These are phyloP conservation scores for Blastobotrys terrestris DNA, from an alignment of 805 yeast species.

Conservation along the genomic window DNA sequence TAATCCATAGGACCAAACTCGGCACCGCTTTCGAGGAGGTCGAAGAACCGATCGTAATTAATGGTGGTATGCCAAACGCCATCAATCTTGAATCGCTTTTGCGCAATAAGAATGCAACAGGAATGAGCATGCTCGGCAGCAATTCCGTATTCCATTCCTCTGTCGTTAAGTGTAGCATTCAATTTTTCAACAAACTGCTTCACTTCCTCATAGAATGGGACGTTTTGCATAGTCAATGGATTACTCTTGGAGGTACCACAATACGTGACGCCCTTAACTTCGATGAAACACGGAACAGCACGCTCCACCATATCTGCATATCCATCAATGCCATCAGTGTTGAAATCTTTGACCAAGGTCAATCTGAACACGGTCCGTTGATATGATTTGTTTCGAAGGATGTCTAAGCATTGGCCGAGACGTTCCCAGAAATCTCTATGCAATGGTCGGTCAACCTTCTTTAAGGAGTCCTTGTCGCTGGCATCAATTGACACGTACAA, in stretches of 20 bases:
- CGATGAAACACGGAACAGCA: slow-evolving; percentile 82
- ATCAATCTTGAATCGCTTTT: slow-evolving; percentile 59
- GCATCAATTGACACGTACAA: slow-evolving; percentile 92
- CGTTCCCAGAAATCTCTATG: slow-evolving; percentile 93
- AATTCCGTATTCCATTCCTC: slow-evolving; percentile 70
- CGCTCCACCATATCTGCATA: slow-evolving; percentile 82
- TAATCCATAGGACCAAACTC: slow-evolving; percentile 77
- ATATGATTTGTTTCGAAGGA: slow-evolving; percentile 64
- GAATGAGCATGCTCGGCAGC: slow-evolving; percentile 97
- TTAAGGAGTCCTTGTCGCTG: slow-evolving; percentile 72
- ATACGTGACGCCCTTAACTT: slow-evolving; percentile 91
- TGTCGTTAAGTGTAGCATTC: slow-evolving; percentile 50
- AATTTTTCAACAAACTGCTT: slow-evolving; percentile 62
- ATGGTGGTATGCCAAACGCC: slow-evolving; percentile 86
- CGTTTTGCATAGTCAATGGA: slow-evolving; percentile 90
- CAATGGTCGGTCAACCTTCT: slow-evolving; percentile 81
- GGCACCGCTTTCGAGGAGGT: slow-evolving; percentile 56
- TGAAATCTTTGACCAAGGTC: slow-evolving; percentile 88
- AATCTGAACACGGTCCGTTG: slow-evolving; percentile 89
- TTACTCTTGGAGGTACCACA: slow-evolving; percentile 91
- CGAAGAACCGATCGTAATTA: slow-evolving; percentile 70
- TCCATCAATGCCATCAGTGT: slow-evolving; percentile 70
- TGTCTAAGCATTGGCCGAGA: slow-evolving; percentile 71
- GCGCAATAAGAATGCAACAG: slow-evolving; percentile 84
- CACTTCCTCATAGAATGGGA: slow-evolving; percentile 91